phyloP scores from a whole-genome alignment of 441 rosid species.

The Erodium chrysanthum region DNA sequence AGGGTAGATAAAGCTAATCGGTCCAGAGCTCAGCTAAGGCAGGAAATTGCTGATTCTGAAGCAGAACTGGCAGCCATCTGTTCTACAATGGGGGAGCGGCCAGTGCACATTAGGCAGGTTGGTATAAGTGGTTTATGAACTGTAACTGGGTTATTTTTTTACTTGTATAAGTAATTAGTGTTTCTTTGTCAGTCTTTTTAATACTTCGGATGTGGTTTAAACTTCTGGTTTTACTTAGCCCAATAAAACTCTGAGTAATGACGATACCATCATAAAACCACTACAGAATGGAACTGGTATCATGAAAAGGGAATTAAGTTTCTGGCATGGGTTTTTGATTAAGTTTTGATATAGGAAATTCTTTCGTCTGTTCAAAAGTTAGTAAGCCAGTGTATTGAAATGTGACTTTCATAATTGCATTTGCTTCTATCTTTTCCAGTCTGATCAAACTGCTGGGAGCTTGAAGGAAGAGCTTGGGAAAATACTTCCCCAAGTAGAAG shows the following conservation, averaged over 20 bases:
- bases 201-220: background rate
- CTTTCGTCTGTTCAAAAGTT: background rate
- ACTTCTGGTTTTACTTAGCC: background rate
- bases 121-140: slow-evolving; percentile 12
- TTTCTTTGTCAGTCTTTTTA: background rate
- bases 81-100: slow-evolving; percentile 79
- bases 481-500: slow-evolving; percentile 76
- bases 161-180: background rate
- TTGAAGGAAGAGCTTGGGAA: slow-evolving; percentile 68
- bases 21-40: slow-evolving; percentile 72
- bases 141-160: background rate
- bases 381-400: background rate
- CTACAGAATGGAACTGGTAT: background rate
- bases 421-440: slow-evolving; percentile 25
- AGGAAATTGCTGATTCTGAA: slow-evolving; percentile 74
- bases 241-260: background rate
- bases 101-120: slow-evolving; percentile 81
- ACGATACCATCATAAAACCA: background rate
- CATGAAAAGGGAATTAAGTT: background rate
- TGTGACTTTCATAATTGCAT: background rate
- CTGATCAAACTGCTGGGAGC: slow-evolving; percentile 63
- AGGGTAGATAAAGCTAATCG: slow-evolving; percentile 83
- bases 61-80: slow-evolving; percentile 82
- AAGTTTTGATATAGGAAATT: background rate
- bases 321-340: background rate